phyloP scores from a whole-genome alignment of 257 asterid species.

The Primulina huaijiensis region DNA sequence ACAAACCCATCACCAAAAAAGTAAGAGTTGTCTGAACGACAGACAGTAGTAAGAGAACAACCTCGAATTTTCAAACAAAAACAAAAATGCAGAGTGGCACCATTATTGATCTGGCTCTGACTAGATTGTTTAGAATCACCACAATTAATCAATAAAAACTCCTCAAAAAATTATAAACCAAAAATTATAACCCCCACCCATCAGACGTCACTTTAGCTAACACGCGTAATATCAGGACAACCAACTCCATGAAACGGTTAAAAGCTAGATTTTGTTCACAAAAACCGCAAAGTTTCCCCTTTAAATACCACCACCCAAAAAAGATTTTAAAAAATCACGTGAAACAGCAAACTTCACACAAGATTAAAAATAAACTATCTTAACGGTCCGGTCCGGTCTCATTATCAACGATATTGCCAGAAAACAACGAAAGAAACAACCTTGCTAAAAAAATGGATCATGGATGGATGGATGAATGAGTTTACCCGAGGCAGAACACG shows the following conservation, averaged over 20 bases:
- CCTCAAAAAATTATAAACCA: too few relatives aligned
- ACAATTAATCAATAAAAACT: not conserved
- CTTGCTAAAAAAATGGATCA: not conserved
- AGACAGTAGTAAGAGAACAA: not conserved
- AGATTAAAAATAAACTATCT: not conserved
- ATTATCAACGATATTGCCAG: not conserved
- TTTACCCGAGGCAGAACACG: conserved; percentile 37
- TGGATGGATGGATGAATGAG: not conserved
- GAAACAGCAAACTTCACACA: not conserved
- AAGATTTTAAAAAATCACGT: not conserved
- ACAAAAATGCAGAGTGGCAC: not conserved
- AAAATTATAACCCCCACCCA: not conserved
- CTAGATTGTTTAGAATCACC: not conserved
- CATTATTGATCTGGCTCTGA: not conserved
- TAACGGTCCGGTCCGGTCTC: conserved; percentile 4
- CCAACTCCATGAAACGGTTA: not conserved
- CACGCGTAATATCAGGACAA: conserved; percentile 3
- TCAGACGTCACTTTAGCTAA: conserved; percentile 4
- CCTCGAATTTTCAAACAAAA: not conserved
- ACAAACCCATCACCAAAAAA: conserved; percentile 20
- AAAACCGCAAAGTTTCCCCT: not conserved
- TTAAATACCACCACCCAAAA: not conserved
- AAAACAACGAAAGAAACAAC: not conserved
- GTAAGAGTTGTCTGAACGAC: conserved; percentile 19
- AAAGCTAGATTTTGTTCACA: not conserved